Conservation (phyloP, 192 early-diverging fungal genomes). For the Backusella tuberculispora region DNA sequence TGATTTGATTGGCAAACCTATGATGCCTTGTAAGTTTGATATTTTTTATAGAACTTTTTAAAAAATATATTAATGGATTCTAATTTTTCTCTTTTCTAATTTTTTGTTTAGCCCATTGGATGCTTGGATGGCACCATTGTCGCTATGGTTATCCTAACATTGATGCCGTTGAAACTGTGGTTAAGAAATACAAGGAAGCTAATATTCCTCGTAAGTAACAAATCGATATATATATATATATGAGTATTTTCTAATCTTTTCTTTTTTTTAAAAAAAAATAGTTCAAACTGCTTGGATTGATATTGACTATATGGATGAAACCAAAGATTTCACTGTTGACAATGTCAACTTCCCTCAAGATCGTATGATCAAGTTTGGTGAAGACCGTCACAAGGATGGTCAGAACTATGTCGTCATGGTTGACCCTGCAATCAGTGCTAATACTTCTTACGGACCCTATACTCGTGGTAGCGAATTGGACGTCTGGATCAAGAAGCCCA, state of each 20-base stretch:
- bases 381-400: slow-evolving; percentile 46
- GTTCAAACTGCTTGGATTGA: slow-evolving; percentile 57
- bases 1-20: slow-evolving; percentile 65
- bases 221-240: background rate
- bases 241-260: background rate
- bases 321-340: slow-evolving; percentile 65
- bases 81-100: background rate
- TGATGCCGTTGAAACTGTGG: slow-evolving; percentile 55
- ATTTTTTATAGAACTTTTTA: background rate
- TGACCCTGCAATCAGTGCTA: slow-evolving; percentile 65
- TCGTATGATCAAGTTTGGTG: slow-evolving; percentile 51
- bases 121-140: slow-evolving; percentile 40
- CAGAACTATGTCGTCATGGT: slow-evolving; percentile 67
- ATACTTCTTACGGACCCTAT: slow-evolving; percentile 55
- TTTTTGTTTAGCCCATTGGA: slow-evolving; percentile 35
- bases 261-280: slow-evolving; percentile 1
- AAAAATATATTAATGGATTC: background rate
- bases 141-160: slow-evolving; percentile 60
- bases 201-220: slow-evolving; percentile 57
- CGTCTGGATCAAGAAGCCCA: slow-evolving; percentile 61
- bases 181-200: slow-evolving; percentile 55
- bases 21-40: slow-evolving; percentile 49
- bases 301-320: slow-evolving; percentile 73
- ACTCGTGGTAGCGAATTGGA: slow-evolving; percentile 50
- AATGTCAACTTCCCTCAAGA: slow-evolving; percentile 54